Evolutionary conservation across 2,329 filamentous ascomycete species (phyloP).

Genomic region (Pleurostoma richardsiae): DNA sequence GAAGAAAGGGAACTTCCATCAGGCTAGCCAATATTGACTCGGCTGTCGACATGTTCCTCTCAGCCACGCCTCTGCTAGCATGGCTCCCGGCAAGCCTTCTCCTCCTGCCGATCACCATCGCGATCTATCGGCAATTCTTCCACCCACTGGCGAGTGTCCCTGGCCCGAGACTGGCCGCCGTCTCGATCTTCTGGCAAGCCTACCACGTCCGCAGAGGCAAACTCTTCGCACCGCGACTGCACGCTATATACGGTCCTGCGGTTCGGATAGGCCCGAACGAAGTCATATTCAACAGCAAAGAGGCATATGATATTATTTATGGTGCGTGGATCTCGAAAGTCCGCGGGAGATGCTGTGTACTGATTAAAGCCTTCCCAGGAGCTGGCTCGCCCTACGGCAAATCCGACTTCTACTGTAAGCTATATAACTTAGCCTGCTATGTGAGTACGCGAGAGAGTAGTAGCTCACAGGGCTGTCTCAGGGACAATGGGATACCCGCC

Average conservation of each 20-base stretch:
- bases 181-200: conserved; percentile 44
- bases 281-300: conserved; percentile 44
- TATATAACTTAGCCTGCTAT: not conserved
- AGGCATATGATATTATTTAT: conserved; percentile 43
- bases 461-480: not conserved
- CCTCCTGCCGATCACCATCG: not conserved
- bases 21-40: too few species aligned
- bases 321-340: conserved; percentile 23
- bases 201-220: conserved; percentile 37
- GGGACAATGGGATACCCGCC: too few species aligned
- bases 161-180: conserved; percentile 38
- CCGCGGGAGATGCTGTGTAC: not conserved
- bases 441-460: not conserved
- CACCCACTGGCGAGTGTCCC: conserved; percentile 40
- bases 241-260: conserved; percentile 38
- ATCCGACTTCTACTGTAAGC: conserved; percentile 45
- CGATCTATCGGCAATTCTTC: conserved; percentile 31
- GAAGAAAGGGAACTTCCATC: too few species aligned
- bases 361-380: not conserved
- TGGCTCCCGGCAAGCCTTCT: not conserved
- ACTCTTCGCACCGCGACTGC: conserved; percentile 35
- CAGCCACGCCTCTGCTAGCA: not conserved
- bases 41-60: not conserved
- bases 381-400: conserved; percentile 21
- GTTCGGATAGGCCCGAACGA: conserved; percentile 51